Evolutionary conservation across 2,329 filamentous ascomycete species (phyloP).

Genomic region (Epichloe aotearoae): DNA sequence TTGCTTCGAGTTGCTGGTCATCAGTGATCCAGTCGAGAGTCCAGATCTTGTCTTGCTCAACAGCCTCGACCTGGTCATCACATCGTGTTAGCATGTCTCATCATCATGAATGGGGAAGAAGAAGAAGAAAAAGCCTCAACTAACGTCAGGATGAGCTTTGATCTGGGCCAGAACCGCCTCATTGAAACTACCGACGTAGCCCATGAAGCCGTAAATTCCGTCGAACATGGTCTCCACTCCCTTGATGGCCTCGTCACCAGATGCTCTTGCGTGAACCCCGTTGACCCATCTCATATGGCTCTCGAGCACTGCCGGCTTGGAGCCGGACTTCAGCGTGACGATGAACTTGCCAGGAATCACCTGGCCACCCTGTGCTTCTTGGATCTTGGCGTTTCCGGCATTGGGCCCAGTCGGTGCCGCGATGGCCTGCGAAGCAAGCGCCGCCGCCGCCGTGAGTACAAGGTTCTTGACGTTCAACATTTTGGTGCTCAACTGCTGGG

Average conservation of each 20-base stretch:
- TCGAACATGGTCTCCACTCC: slow-evolving; percentile 20
- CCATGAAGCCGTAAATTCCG: slow-evolving; percentile 21
- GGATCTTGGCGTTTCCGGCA: slow-evolving; percentile 5
- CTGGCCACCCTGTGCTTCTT: slow-evolving; percentile 3
- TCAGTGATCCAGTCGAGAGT: slow-evolving; percentile 13
- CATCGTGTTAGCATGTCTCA: background rate
- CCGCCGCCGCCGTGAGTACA: slow-evolving; percentile 11
- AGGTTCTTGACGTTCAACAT: slow-evolving; percentile 20
- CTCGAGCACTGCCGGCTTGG: slow-evolving; percentile 29
- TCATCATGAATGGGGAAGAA: too few relatives aligned
- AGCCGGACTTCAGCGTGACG: slow-evolving; percentile 44
- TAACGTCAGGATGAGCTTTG: slow-evolving; percentile 27
- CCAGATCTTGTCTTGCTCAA: slow-evolving; percentile 20
- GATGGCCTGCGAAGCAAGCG: slow-evolving; percentile 12
- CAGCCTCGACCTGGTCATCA: slow-evolving; percentile 13
- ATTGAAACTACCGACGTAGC: slow-evolving; percentile 31
- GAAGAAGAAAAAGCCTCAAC: slow-evolving; percentile 1
- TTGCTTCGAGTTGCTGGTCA: background rate
- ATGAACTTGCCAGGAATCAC: slow-evolving; percentile 38
- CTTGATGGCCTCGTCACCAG: slow-evolving; percentile 30
- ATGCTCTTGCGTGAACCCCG: slow-evolving; percentile 40
- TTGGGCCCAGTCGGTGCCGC: slow-evolving; percentile 10
- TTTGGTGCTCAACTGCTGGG: slow-evolving; percentile 1
- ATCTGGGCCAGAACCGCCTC: slow-evolving; percentile 26
- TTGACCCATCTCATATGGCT: slow-evolving; percentile 35